These are phyloP conservation scores for Cenchrus americanus DNA, from an alignment of 176 grass and related monocot species.

Conservation along the genomic window DNA sequence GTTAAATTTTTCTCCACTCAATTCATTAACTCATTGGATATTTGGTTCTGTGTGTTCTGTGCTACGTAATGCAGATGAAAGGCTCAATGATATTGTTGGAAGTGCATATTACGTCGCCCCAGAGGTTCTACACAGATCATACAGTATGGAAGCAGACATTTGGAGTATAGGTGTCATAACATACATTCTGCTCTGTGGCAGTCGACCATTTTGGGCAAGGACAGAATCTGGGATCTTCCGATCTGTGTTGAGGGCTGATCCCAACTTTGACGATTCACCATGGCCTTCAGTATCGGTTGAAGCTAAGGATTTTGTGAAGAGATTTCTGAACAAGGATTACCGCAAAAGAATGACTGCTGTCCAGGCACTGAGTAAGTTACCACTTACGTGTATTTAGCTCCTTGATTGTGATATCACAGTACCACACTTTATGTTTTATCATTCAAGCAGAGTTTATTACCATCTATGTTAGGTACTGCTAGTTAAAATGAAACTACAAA, in stretches of 20 bases:
- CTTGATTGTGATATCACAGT: background rate
- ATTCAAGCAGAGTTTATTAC: background rate
- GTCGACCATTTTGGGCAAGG: conserved; percentile 96
- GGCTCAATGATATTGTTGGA: conserved; percentile 98
- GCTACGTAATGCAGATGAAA: conserved; percentile 81
- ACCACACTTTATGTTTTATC: conserved; percentile 17
- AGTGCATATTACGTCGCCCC: conserved; percentile 98
- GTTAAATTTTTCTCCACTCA: conserved; percentile 11
- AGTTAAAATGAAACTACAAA: background rate
- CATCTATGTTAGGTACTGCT: conserved; percentile 5
- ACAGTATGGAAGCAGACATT: conserved; percentile 95
- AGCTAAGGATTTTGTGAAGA: conserved; percentile 99
- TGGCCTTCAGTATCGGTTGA: conserved; percentile 86
- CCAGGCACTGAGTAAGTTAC: conserved; percentile 93
- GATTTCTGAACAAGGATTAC: conserved; percentile 97
- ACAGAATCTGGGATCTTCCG: conserved; percentile 99
- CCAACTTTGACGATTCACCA: conserved; percentile 93
- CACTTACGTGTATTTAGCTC: conserved; percentile 6
- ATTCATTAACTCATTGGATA: conserved; percentile 38
- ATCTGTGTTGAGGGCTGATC: conserved; percentile 95
- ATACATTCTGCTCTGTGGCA: conserved; percentile 94
- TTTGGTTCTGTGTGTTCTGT: conserved; percentile 29
- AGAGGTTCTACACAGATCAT: conserved; percentile 98
- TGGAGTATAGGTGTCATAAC: conserved; percentile 99
- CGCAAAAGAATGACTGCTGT: conserved; percentile 99